phyloP scores from a whole-genome alignment of 805 yeast genomes.

The Scheffersomyces lignosus region DNA sequence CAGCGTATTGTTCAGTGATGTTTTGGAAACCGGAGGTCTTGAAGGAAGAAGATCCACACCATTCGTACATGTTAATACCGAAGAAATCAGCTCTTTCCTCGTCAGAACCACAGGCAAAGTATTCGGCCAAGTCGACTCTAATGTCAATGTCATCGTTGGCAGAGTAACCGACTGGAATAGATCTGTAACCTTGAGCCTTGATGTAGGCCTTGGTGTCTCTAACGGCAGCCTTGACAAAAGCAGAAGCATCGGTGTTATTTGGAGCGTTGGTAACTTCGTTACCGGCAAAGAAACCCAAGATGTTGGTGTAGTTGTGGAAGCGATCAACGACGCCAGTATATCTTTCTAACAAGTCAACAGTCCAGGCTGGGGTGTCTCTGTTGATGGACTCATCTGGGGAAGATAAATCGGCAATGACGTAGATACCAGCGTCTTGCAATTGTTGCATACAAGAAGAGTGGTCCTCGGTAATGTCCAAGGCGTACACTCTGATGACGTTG shows the following conservation, averaged over 20 bases:
- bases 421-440: slow-evolving; percentile 43
- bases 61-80: slow-evolving; percentile 85
- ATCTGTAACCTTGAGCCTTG: slow-evolving; percentile 60
- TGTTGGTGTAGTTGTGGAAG: slow-evolving; percentile 74
- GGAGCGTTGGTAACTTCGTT: slow-evolving; percentile 90
- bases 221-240: slow-evolving; percentile 93
- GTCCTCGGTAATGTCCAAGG: slow-evolving; percentile 36
- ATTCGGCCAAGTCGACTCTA: slow-evolving; percentile 76
- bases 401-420: slow-evolving; percentile 44
- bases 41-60: slow-evolving; percentile 74
- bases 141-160: slow-evolving; percentile 86
- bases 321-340: slow-evolving; percentile 82
- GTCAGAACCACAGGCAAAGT: slow-evolving; percentile 77
- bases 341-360: slow-evolving; percentile 65
- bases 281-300: slow-evolving; percentile 95
- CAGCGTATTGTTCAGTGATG: slow-evolving; percentile 69
- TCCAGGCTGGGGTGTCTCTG: slow-evolving; percentile 80
- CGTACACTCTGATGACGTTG: slow-evolving; percentile 45
- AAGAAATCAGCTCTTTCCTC: slow-evolving; percentile 72
- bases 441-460: slow-evolving; percentile 43
- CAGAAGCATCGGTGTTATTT: slow-evolving; percentile 84
- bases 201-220: slow-evolving; percentile 86
- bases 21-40: slow-evolving; percentile 63
- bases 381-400: slow-evolving; percentile 80
- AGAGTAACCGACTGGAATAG: slow-evolving; percentile 92